These are phyloP conservation scores for Rhodotorula diobovata DNA, from an alignment of 768 basidiomycete species.

Conservation along the genomic window DNA sequence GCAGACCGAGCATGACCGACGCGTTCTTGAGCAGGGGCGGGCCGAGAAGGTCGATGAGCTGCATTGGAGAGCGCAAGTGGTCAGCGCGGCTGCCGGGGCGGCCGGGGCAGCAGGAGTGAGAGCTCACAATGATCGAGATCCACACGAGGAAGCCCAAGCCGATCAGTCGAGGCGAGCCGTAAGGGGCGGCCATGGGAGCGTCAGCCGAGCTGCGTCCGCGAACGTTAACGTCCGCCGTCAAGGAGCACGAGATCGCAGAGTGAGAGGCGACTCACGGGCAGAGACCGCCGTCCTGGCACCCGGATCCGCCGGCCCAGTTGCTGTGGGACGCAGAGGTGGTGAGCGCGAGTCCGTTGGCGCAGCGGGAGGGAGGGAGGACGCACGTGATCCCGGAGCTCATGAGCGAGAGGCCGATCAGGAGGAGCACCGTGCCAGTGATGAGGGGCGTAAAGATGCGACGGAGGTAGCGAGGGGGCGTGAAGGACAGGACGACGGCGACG, in stretches of 20 bases:
- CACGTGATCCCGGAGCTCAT: constrained; percentile 64
- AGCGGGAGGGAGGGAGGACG: too few species aligned
- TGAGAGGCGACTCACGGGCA: too few species aligned
- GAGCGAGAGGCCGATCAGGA: constrained; percentile 72
- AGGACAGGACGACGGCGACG: constrained; percentile 38
- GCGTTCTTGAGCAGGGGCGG: constrained; percentile 74
- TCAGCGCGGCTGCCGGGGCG: too few species aligned
- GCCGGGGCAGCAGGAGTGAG: too few species aligned
- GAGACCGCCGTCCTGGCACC: too few species aligned
- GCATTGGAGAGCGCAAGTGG: too few species aligned
- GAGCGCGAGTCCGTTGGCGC: too few species aligned
- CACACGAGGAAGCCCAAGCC: constrained; percentile 15
- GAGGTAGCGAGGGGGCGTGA: constrained; percentile 38
- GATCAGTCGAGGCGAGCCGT: not conserved
- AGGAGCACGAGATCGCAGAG: too few species aligned
- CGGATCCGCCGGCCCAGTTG: too few species aligned
- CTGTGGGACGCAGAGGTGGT: too few species aligned
- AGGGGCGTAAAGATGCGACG: constrained; percentile 64
- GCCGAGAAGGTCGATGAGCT: constrained; percentile 72
- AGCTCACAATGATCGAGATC: constrained; percentile 56
- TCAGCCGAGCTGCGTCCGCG: constrained; percentile 45
- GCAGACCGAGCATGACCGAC: constrained; percentile 25
- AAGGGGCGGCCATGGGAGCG: constrained; percentile 65
- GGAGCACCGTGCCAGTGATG: constrained; percentile 72
- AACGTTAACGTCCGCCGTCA: too few species aligned